Evolutionary conservation across 257 asterid species (phyloP), one percentile per base, ranked within the genome.

Genomic region (Nyctanthes arbortristis): DNA sequence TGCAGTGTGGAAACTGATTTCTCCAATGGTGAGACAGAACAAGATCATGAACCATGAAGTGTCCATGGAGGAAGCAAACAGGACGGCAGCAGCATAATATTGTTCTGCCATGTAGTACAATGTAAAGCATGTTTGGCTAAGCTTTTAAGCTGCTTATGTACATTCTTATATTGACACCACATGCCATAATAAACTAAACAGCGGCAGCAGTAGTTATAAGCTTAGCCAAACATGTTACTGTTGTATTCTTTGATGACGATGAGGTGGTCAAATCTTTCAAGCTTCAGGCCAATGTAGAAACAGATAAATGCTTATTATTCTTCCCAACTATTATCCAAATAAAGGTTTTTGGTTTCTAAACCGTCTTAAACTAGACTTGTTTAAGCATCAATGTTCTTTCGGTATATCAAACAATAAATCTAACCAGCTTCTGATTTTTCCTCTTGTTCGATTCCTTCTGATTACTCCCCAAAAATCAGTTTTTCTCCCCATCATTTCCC

Each of bases 1-100:
- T 81, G 75, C 92, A 93, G 98, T 93, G 78, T 93, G 96, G 94
- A 93, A 84, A 79, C 82, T 93, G 89, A 93, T 93, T 22, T 90
- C 87, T 25, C 98, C 96, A 0, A 79, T 81, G 1, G 76, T 88
- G 69, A 85, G 85, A 75, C 76, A 87, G 67, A 61, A 77, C 24
- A 90, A 83, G 79, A 87, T 87, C 22, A 84, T 71, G 89, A 84
- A 89, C 79, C 84, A 87, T 60, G 91, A 90, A 77, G 89, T 78
- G 72, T 32, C 78, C 31, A 27, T 31, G 68, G 86, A 80, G 75
- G 75, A 79, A 82, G 80, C 71, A 25, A 59, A 68, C 32, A 63
- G 72, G 32, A 67, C 61, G 60, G 68, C 33, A 33, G 58, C 63
- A 64, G 68, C 69, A 54, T 77, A 73, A 74, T 74, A 69, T 79